These are phyloP conservation scores for Coniferiporia weirii DNA, from an alignment of 1,284 basidiomycete species.

Conservation along the genomic window DNA sequence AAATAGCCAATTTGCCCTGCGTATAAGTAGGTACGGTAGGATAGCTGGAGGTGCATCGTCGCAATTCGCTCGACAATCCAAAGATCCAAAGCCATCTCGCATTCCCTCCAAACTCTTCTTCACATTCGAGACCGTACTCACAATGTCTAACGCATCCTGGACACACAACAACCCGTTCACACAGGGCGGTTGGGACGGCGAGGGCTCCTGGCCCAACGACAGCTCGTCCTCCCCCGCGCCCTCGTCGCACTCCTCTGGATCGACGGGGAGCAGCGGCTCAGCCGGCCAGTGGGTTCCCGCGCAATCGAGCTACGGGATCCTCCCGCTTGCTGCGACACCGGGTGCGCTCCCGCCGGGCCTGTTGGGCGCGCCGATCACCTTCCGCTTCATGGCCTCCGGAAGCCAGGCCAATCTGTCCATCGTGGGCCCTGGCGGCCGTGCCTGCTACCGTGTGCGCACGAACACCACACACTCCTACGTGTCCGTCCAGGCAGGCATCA, in stretches of 20 bases:
- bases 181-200: conserved; percentile 15
- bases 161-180: conserved; percentile 13
- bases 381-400: conserved; percentile 15
- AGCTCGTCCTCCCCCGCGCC: conserved; percentile 2
- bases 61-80: not conserved
- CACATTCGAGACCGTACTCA: not conserved
- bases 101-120: not conserved
- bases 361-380: conserved; percentile 10
- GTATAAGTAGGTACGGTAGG: not conserved
- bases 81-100: not conserved
- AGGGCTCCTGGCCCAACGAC: conserved; percentile 6
- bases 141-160: not conserved
- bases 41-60: not conserved
- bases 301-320: conserved; percentile 11
- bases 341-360: conserved; percentile 10
- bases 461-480: conserved; percentile 1
- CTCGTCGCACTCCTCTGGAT: not conserved
- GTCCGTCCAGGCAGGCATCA: not conserved
- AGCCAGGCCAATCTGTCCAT: conserved; percentile 11
- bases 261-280: not conserved
- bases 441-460: conserved; percentile 9
- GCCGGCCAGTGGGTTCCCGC: conserved; percentile 9
- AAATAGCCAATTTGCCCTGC: not conserved
- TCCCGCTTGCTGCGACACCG: conserved; percentile 9
- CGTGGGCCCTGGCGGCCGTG: conserved; percentile 4